phyloP scores from a whole-genome alignment of 2,329 filamentous ascomycete species.

The Ceratocystis lukuohia region DNA sequence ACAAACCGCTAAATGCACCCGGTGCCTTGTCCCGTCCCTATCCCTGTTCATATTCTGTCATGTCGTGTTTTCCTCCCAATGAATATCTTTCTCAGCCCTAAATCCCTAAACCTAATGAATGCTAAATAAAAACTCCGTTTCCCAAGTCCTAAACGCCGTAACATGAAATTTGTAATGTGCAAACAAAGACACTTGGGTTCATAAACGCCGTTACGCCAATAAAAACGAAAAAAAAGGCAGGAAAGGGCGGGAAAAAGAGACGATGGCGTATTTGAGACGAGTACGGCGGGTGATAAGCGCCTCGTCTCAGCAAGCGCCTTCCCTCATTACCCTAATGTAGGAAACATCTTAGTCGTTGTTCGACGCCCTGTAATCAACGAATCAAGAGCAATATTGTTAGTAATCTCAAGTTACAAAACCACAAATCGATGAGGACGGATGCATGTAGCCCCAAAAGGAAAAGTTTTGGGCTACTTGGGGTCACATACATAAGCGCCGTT shows the following conservation, averaged over 20 bases:
- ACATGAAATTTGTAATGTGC: background rate
- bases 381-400: background rate
- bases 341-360: slow-evolving; percentile 33
- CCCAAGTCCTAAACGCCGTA: background rate
- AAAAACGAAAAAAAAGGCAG: background rate
- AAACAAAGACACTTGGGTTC: background rate
- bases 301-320: background rate
- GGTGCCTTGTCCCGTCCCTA: too few relatives aligned
- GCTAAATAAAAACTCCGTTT: too few relatives aligned
- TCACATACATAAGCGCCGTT: slow-evolving; percentile 30
- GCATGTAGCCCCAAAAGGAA: background rate
- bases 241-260: background rate
- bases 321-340: slow-evolving; percentile 25
- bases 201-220: background rate
- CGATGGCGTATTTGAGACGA: background rate
- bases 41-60: too few relatives aligned
- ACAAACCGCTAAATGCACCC: too few relatives aligned
- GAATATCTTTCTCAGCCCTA: too few relatives aligned
- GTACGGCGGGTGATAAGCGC: background rate
- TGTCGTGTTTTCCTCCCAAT: too few relatives aligned
- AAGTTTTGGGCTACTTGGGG: background rate
- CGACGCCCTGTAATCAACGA: slow-evolving; percentile 29
- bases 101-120: too few relatives aligned
- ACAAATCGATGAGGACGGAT: background rate
- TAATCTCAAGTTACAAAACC: background rate